Percentiles rank a stretch among this genome's conserved stretches.
phyloP scores from a whole-genome alignment of 352 stramenopile species.

The Hyphochytrium catenoides region DNA sequence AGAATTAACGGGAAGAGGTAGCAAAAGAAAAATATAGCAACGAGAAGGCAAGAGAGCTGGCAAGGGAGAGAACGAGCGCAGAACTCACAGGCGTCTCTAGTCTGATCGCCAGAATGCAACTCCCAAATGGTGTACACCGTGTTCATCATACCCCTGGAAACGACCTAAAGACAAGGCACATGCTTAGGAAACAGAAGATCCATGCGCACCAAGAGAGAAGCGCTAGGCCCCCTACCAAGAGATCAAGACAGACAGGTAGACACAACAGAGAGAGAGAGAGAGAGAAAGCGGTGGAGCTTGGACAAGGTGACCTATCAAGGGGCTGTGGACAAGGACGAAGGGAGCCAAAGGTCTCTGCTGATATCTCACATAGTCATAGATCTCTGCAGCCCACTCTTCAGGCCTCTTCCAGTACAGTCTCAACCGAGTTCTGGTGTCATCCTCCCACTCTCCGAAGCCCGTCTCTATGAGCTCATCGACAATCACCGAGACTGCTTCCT shows the following conservation, averaged over 20 bases:
- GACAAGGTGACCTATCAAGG: too few species aligned
- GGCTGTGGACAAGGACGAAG: too few species aligned
- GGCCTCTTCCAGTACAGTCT: slow-evolving; percentile 63
- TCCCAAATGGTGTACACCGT: slow-evolving; percentile 63
- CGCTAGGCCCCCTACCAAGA: neutral
- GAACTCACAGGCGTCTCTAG: slow-evolving; percentile 36
- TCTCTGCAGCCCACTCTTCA: slow-evolving; percentile 39
- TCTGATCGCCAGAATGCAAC: slow-evolving; percentile 52
- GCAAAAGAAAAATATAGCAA: too few species aligned
- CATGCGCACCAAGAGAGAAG: neutral
- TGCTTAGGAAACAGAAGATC: neutral
- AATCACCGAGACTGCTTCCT: slow-evolving; percentile 29
- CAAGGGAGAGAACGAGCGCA: too few species aligned
- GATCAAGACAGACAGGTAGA: neutral
- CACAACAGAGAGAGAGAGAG: neutral
- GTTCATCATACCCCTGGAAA: slow-evolving; percentile 34
- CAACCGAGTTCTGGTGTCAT: slow-evolving; percentile 41
- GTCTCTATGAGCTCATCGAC: slow-evolving; percentile 45
- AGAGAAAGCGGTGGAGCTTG: neutral
- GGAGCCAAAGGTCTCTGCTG: too few species aligned
- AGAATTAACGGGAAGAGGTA: too few species aligned
- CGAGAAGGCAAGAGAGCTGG: too few species aligned
- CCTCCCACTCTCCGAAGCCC: slow-evolving; percentile 45
- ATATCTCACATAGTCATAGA: slow-evolving; percentile 51
- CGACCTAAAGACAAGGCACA: slow-evolving; percentile 16